Base-by-base conservation (phyloP, 2,329 filamentous ascomycete genomes). In the Calonectria ilicicola region DNA sequence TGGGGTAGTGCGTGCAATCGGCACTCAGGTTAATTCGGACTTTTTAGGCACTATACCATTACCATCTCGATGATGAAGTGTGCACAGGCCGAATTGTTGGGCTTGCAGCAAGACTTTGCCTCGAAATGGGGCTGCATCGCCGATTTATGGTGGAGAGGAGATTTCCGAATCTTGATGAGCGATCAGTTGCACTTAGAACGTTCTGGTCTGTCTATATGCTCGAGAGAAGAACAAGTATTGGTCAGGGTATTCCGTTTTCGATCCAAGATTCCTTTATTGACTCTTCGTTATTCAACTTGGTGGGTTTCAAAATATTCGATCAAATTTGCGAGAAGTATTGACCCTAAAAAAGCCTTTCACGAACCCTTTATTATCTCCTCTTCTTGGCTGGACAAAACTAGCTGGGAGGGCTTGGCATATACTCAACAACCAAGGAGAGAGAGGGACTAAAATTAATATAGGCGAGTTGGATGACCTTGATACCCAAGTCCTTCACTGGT, bases 121-220 rank as follows among this genome's bases (percentile, higher is more conserved):
- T 70, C 1, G 62, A 70, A 38, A 70, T 66, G 68, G 68, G 68
- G 14, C 26, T 66, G 9, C 68, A 70, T 29, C 62, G 62, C 14
- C 49, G 60, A 15, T 21, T 38, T 1, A 70, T 42, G 62, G 51
- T 70, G 8, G 56, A 68, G 19, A 70, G 15, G 17, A 51, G 21
- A n/a, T 60, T 65, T 23, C 32, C 47, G 15, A 66, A 58, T 35
- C 38, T 40, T 5, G 42, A 49, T 1, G 68, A 70, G 14, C 38
- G 44, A n/a, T 49, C 53, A 12, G 51, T 23, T 27, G 62, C 38
- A 17, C 9, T 70, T 49, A 47, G 32, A 38, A 58, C 67, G 14
- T 70, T 70, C 14, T 70, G 67, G 67, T 65, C n/a, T 6, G 67
- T 70, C 9, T 70, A 70, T 35, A 70, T 70, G 67, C 62, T 70